Evolutionary conservation across 176 grass and related monocot species (phyloP).

Genomic region (Oryza meridionalis): DNA sequence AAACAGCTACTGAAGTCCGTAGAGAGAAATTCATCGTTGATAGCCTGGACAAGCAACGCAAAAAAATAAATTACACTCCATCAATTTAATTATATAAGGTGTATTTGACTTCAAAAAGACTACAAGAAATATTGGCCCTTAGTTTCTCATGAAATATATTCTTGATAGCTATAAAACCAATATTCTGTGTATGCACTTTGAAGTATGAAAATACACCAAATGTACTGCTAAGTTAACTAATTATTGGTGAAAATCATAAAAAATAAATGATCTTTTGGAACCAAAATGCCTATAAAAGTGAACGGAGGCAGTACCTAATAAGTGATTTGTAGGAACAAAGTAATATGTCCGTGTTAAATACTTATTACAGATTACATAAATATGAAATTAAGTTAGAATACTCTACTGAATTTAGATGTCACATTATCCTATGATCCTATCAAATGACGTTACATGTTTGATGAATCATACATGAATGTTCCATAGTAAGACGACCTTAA

Average conservation of each 20-base stretch:
- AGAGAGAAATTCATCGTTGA: constrained; percentile 65
- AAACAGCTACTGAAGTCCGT: constrained; percentile 55
- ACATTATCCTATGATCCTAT: neutral
- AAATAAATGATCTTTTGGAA: neutral
- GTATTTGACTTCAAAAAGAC: too few species aligned
- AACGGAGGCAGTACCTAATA: neutral
- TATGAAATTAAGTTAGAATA: neutral
- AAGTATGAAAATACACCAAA: neutral
- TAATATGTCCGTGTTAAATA: neutral
- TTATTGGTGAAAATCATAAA: neutral
- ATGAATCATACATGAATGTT: neutral
- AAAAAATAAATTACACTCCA: constrained; percentile 6
- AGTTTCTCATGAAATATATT: neutral
- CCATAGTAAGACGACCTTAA: neutral
- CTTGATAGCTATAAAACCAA: neutral
- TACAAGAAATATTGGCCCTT: neutral
- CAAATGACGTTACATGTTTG: neutral
- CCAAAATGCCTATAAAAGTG: neutral
- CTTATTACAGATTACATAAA: neutral
- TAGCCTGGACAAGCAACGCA: constrained; percentile 53
- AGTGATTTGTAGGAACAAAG: neutral
- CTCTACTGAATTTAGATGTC: neutral
- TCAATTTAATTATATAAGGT: neutral
- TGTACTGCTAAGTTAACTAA: neutral
- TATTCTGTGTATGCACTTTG: too few species aligned